These are phyloP conservation scores for Hypomyces rosellus DNA, from an alignment of 2,329 filamentous ascomycete genomes.

Conservation along the genomic window DNA sequence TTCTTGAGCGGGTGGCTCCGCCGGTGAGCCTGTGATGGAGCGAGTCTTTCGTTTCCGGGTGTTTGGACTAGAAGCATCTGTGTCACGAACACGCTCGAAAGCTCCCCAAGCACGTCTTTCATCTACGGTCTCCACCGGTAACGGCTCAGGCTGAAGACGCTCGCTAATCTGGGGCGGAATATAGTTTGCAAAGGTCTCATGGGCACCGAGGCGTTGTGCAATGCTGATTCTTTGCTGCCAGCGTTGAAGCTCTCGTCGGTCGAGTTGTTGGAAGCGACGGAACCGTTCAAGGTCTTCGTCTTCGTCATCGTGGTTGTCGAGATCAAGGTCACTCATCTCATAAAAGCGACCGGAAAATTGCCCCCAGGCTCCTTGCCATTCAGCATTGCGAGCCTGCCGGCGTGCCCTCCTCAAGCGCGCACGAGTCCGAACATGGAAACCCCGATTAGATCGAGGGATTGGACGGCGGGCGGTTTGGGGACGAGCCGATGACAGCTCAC, in stretches of 20 bases:
- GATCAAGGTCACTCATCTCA: conserved; percentile 45
- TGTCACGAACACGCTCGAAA: conserved; percentile 75
- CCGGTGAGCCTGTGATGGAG: conserved; percentile 65
- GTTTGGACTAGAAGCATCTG: conserved; percentile 46
- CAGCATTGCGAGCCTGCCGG: conserved; percentile 62
- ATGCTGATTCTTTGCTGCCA: conserved; percentile 84
- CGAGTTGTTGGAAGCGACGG: conserved; percentile 46
- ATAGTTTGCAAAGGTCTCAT: conserved; percentile 62
- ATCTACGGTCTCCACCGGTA: conserved; percentile 64
- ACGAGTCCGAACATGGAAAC: conserved; percentile 45
- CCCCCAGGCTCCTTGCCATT: conserved; percentile 86
- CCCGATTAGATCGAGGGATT: conserved; percentile 26
- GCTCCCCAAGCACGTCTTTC: conserved; percentile 85
- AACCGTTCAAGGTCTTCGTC: conserved; percentile 65
- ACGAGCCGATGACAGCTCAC: conserved; percentile 26
- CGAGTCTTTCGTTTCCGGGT: conserved; percentile 67
- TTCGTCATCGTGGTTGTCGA: conserved; percentile 42
- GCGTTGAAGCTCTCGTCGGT: conserved; percentile 57
- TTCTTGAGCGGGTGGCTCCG: conserved; percentile 55
- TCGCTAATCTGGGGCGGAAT: conserved; percentile 54
- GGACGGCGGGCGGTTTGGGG: conserved; percentile 25
- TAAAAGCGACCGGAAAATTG: conserved; percentile 55
- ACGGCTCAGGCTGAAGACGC: conserved; percentile 51
- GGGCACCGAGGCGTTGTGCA: conserved; percentile 71
- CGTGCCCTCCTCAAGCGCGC: conserved; percentile 51